A percentile compares a stretch with the other conserved stretches of the same genome.
Evolutionary conservation across 2,329 filamentous ascomycete species (phyloP).

Genomic region (Neonectria neomacrospora): DNA sequence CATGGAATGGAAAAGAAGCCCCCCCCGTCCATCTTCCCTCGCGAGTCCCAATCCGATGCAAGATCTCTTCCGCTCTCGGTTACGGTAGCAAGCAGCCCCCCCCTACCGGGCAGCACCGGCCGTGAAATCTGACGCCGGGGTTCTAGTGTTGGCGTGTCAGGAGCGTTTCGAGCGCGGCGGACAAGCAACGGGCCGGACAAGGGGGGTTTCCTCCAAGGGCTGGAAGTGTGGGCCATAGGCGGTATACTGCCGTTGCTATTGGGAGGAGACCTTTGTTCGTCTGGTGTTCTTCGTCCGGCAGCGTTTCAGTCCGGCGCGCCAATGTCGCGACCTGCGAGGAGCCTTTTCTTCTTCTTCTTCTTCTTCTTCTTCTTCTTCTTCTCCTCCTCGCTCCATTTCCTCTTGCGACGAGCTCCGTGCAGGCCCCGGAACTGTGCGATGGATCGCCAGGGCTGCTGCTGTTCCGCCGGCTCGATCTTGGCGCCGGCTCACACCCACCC

Average conservation of each 20-base stretch:
- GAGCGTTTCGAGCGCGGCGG: slow-evolving; percentile 23
- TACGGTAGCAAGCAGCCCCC: background rate
- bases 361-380: too few relatives aligned
- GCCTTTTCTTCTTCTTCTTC: too few relatives aligned
- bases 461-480: background rate
- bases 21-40: background rate
- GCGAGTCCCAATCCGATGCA: background rate
- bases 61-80: background rate
- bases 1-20: background rate
- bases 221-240: background rate
- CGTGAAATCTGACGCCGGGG: slow-evolving; percentile 1
- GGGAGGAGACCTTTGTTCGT: background rate
- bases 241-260: background rate
- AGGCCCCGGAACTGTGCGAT: too few relatives aligned
- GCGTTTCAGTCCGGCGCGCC: slow-evolving; percentile 17
- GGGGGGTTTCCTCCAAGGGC: background rate
- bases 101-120: too few relatives aligned
- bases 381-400: too few relatives aligned
- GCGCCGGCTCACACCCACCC: slow-evolving; percentile 1
- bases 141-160: slow-evolving; percentile 16
- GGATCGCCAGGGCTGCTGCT: background rate
- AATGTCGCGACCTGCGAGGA: background rate
- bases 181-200: slow-evolving; percentile 9
- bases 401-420: too few relatives aligned
- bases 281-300: background rate